phyloP scores from a whole-genome alignment of 306 rosid genomes.

The Glycine tomentella region DNA sequence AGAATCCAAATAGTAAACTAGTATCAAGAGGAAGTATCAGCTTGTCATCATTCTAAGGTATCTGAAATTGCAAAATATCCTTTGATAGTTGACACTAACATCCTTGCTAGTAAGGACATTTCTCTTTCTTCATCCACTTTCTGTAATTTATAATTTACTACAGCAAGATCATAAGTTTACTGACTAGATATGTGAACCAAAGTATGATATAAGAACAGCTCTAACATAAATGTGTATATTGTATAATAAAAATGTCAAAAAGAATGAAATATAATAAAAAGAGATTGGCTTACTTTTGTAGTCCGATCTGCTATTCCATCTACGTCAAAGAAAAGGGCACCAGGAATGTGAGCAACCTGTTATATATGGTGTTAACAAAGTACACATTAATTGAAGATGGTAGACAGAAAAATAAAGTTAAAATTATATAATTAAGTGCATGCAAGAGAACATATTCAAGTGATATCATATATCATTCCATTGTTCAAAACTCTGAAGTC shows the following conservation, averaged over 20 bases:
- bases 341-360: conserved; percentile 98
- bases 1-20: conserved; percentile 29
- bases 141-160: not conserved
- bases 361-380: conserved; percentile 39
- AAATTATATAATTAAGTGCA: conserved; percentile 11
- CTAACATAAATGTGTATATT: not conserved
- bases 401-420: not conserved
- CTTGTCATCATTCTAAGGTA: conserved; percentile 7
- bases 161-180: conserved; percentile 8
- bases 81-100: not conserved
- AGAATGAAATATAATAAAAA: conserved; percentile 33
- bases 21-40: conserved; percentile 29
- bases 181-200: conserved; percentile 7
- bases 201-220: conserved; percentile 29
- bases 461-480: conserved; percentile 14
- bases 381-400: conserved; percentile 6
- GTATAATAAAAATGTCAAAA: not conserved
- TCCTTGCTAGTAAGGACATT: not conserved
- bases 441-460: conserved; percentile 31
- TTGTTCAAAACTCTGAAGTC: conserved; percentile 16
- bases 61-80: conserved; percentile 25
- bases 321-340: conserved; percentile 97
- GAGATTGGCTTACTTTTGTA: conserved; percentile 66
- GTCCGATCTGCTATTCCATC: conserved; percentile 87
- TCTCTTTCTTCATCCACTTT: not conserved